Evolutionary conservation across 2,329 filamentous ascomycete species (phyloP).

Genomic region (Aspergillus sp.): DNA sequence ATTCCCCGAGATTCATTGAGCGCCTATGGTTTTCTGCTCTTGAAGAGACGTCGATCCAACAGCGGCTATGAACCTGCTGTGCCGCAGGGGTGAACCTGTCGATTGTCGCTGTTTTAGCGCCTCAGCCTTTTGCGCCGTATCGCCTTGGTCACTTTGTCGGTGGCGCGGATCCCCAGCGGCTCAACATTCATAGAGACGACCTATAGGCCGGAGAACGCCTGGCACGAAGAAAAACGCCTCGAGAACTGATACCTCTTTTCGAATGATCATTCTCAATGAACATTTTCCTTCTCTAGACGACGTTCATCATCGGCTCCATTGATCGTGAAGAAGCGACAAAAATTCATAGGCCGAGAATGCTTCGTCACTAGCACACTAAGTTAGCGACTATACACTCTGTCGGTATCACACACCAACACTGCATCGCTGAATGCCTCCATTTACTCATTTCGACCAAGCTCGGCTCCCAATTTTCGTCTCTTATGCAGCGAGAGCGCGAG

Average conservation of each 20-base stretch:
- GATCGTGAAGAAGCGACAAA: slow-evolving; percentile 7
- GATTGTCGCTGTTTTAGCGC: slow-evolving; percentile 21
- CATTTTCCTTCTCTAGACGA: neutral
- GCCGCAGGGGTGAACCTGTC: slow-evolving; percentile 13
- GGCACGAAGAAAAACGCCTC: slow-evolving; percentile 5
- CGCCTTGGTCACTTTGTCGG: slow-evolving; percentile 14
- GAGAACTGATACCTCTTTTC: slow-evolving; percentile 5
- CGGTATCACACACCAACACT: slow-evolving; percentile 15
- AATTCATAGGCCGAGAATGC: slow-evolving; percentile 17
- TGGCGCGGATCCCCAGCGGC: slow-evolving; percentile 16
- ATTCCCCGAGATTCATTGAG: slow-evolving; percentile 12
- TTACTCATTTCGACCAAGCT: slow-evolving; percentile 14
- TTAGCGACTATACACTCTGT: slow-evolving; percentile 14
- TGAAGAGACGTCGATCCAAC: slow-evolving; percentile 3
- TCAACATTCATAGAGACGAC: slow-evolving; percentile 4
- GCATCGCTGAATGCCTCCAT: slow-evolving; percentile 4
- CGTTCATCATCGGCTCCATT: slow-evolving; percentile 3
- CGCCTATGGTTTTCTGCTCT: slow-evolving; percentile 13
- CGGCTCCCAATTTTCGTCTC: neutral
- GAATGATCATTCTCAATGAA: slow-evolving; percentile 9
- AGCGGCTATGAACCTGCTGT: slow-evolving; percentile 11
- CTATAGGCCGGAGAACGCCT: slow-evolving; percentile 4
- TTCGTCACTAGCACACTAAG: slow-evolving; percentile 11
- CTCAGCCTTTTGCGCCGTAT: slow-evolving; percentile 17
- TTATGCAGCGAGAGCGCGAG: slow-evolving; percentile 1